Conservation (phyloP, 441 rosid species). For the Croton laevigatus region DNA sequence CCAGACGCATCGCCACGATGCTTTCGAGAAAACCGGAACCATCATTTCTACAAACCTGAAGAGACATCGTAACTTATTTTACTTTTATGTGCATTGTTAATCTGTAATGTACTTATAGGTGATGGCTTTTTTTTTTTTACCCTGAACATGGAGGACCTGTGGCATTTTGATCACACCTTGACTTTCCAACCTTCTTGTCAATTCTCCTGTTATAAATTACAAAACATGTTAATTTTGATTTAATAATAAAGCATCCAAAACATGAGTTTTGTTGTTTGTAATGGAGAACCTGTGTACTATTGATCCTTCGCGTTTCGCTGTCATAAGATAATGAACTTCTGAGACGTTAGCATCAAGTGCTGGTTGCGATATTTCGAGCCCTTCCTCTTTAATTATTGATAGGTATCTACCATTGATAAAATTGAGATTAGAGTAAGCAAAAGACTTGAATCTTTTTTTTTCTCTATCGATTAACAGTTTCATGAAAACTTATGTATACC, state of each 20-base stretch:
- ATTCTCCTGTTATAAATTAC: slow-evolving; percentile 35
- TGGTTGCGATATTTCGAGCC: slow-evolving; percentile 88
- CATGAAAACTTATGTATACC: slow-evolving; percentile 53
- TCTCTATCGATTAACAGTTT: not conserved
- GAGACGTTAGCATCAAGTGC: slow-evolving; percentile 64
- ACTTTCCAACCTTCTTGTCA: slow-evolving; percentile 29
- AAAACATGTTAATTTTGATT: not conserved
- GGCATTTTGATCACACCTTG: slow-evolving; percentile 45
- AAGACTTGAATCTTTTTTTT: too few relatives aligned
- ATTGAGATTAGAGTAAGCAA: not conserved
- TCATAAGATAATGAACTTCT: slow-evolving; percentile 64
- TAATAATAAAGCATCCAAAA: not conserved
- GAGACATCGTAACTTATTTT: too few relatives aligned
- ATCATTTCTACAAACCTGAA: slow-evolving; percentile 81
- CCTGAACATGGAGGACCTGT: slow-evolving; percentile 74
- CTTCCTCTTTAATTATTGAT: slow-evolving; percentile 61
- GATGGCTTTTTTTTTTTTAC: slow-evolving; percentile 28
- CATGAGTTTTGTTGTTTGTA: not conserved
- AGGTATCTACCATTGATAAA: slow-evolving; percentile 43
- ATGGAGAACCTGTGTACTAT: slow-evolving; percentile 60
- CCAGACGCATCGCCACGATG: slow-evolving; percentile 85
- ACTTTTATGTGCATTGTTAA: too few relatives aligned
- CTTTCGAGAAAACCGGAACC: slow-evolving; percentile 85
- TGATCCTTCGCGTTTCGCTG: slow-evolving; percentile 40
- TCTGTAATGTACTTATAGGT: too few relatives aligned